Conservation (phyloP, 2,329 filamentous ascomycete species). For the Talaromyces rugulosus region DNA sequence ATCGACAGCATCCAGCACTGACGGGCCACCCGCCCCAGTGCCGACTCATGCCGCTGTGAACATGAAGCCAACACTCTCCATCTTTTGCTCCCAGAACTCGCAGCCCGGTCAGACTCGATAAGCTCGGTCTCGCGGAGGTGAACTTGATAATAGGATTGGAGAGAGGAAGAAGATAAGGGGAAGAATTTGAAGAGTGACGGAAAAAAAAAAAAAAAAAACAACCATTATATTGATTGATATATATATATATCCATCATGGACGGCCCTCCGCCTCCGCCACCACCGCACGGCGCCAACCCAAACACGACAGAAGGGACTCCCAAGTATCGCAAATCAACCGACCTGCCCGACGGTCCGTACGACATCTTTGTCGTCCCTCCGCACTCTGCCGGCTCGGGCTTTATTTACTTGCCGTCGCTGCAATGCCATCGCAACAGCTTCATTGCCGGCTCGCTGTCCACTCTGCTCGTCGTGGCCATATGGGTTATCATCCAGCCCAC, state of each 20-base stretch:
- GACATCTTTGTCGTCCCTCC: slow-evolving; percentile 97
- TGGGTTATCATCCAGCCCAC: slow-evolving; percentile 70
- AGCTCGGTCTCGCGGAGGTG: background rate
- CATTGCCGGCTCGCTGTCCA: slow-evolving; percentile 75
- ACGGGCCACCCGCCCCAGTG: slow-evolving; percentile 27
- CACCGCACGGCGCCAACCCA: slow-evolving; percentile 77
- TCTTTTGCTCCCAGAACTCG: slow-evolving; percentile 16
- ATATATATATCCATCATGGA: slow-evolving; percentile 10
- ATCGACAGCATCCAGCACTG: slow-evolving; percentile 20
- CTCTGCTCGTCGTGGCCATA: slow-evolving; percentile 67
- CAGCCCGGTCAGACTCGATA: slow-evolving; percentile 9
- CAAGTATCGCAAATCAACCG: slow-evolving; percentile 43
- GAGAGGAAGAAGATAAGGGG: background rate
- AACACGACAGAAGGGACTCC: slow-evolving; percentile 55
- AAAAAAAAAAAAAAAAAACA: background rate
- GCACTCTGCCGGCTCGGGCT: slow-evolving; percentile 81
- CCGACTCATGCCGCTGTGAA: slow-evolving; percentile 24
- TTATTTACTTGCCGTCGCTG: slow-evolving; percentile 89
- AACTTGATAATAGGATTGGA: background rate
- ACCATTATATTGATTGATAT: background rate
- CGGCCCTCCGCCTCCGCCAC: slow-evolving; percentile 60
- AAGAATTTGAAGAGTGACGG: background rate
- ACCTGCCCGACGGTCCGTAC: slow-evolving; percentile 83
- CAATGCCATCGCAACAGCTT: slow-evolving; percentile 86
- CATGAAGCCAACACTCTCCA: slow-evolving; percentile 24